These are phyloP conservation scores for Geranomyces michiganensis DNA, from an alignment of 192 early-diverging fungal species.

Conservation along the genomic window DNA sequence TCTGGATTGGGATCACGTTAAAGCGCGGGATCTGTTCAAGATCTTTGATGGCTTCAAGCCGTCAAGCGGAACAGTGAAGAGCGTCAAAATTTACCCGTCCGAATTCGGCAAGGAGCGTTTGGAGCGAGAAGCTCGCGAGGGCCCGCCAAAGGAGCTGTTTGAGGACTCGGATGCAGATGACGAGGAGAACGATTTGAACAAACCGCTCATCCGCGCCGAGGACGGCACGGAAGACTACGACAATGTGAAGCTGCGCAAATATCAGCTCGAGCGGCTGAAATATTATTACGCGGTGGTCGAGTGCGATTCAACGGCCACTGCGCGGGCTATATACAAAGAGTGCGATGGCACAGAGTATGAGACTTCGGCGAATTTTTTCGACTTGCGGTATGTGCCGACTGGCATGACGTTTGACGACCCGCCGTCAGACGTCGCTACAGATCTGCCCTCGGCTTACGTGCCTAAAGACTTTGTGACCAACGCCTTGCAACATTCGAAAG, in stretches of 20 bases:
- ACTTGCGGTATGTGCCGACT: constrained; percentile 91
- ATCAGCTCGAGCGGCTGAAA: constrained; percentile 86
- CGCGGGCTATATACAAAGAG: constrained; percentile 72
- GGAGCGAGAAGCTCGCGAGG: constrained; percentile 69
- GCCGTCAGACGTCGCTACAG: constrained; percentile 48
- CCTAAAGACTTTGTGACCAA: constrained; percentile 68
- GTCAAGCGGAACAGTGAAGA: constrained; percentile 59
- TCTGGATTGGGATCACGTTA: constrained; percentile 93
- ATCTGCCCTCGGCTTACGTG: constrained; percentile 36
- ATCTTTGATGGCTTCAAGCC: constrained; percentile 86
- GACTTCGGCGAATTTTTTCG: constrained; percentile 87
- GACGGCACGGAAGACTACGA: constrained; percentile 78
- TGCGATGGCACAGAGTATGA: constrained; percentile 96
- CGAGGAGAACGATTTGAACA: constrained; percentile 45
- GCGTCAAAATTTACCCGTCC: constrained; percentile 85
- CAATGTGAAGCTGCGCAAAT: constrained; percentile 77
- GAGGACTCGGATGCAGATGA: constrained; percentile 23
- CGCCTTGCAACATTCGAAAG: constrained; percentile 88
- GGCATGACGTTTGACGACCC: constrained; percentile 83
- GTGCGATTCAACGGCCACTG: constrained; percentile 83
- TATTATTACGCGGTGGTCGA: constrained; percentile 97
- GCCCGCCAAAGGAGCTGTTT: constrained; percentile 79
- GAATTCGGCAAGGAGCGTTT: constrained; percentile 85
- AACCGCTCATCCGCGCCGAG: constrained; percentile 50
- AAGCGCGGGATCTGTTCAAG: constrained; percentile 81